phyloP scores from a whole-genome alignment of 208 protist species.

The Polymyxa betae region DNA sequence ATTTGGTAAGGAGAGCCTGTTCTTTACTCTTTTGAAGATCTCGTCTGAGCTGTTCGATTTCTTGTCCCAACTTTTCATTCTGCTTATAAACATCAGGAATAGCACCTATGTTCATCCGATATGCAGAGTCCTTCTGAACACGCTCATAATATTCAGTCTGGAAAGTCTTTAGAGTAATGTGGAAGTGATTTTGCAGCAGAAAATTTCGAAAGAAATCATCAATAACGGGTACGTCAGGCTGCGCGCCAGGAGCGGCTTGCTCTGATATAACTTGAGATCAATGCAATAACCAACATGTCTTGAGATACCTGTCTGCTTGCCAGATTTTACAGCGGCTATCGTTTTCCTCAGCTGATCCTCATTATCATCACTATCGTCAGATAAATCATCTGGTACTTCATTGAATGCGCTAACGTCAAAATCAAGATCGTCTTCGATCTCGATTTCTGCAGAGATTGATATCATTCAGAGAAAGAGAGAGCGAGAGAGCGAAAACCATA shows the following conservation, averaged over 20 bases:
- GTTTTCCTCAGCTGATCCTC: not conserved
- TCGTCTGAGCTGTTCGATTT: conserved; percentile 49
- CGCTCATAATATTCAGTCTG: conserved; percentile 74
- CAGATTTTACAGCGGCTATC: not conserved
- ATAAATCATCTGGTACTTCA: conserved; percentile 21
- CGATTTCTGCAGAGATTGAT: not conserved
- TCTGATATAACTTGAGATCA: not conserved
- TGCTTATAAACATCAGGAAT: conserved; percentile 72
- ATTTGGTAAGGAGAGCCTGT: conserved; percentile 64
- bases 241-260: not conserved
- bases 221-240: conserved; percentile 59
- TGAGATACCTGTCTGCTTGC: not conserved
- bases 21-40: conserved; percentile 66
- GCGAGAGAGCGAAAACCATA: not conserved
- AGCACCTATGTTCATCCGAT: conserved; percentile 57
- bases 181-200: conserved; percentile 67
- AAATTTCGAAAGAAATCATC: conserved; percentile 79
- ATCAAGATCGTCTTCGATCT: conserved; percentile 33
- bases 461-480: not conserved
- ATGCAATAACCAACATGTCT: not conserved
- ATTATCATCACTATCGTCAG: conserved; percentile 30
- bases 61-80: conserved; percentile 68
- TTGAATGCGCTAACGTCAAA: not conserved
- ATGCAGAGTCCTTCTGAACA: conserved; percentile 60
- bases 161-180: conserved; percentile 70